Conservation (phyloP, 352 stramenopile species). For the Phytophthora citrophthora region DNA sequence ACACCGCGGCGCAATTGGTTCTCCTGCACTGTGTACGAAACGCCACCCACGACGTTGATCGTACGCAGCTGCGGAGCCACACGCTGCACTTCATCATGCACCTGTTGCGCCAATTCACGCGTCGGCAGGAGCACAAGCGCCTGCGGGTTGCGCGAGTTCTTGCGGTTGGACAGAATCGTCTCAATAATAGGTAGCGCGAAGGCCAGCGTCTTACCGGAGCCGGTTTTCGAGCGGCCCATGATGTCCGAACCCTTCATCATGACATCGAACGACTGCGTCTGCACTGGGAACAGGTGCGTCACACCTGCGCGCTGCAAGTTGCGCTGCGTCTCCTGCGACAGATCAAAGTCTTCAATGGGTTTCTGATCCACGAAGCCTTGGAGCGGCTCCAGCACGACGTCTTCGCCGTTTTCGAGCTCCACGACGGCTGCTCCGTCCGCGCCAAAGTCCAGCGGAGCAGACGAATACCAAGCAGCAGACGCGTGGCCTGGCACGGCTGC, state of each 20-base stretch:
- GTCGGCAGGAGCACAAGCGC: conserved; percentile 97
- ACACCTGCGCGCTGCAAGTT: conserved; percentile 73
- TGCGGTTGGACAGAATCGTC: conserved; percentile 58
- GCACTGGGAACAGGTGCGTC: conserved; percentile 85
- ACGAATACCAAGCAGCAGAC: conserved; percentile 31
- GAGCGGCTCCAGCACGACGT: conserved; percentile 58
- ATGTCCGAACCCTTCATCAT: conserved; percentile 87
- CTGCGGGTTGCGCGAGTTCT: conserved; percentile 66
- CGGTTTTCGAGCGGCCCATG: conserved; percentile 84
- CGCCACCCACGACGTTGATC: conserved; percentile 93
- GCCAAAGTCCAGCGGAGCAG: conserved; percentile 22
- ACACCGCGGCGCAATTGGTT: conserved; percentile 88
- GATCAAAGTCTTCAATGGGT: conserved; percentile 65
- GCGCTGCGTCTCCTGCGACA: conserved; percentile 59
- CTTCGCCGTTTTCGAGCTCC: conserved; percentile 41
- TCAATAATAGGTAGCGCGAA: conserved; percentile 84
- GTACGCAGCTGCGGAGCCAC: conserved; percentile 91
- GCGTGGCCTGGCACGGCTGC: conserved; percentile 10
- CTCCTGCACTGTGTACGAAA: conserved; percentile 94
- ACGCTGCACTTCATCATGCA: conserved; percentile 91
- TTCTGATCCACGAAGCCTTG: conserved; percentile 79
- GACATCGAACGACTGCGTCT: conserved; percentile 81
- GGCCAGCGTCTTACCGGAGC: conserved; percentile 82
- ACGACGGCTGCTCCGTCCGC: conserved; percentile 10
- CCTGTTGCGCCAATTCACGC: conserved; percentile 97